Evolutionary conservation across 768 basidiomycete species (phyloP).

Genomic region (Rhodotorula diobovata): DNA sequence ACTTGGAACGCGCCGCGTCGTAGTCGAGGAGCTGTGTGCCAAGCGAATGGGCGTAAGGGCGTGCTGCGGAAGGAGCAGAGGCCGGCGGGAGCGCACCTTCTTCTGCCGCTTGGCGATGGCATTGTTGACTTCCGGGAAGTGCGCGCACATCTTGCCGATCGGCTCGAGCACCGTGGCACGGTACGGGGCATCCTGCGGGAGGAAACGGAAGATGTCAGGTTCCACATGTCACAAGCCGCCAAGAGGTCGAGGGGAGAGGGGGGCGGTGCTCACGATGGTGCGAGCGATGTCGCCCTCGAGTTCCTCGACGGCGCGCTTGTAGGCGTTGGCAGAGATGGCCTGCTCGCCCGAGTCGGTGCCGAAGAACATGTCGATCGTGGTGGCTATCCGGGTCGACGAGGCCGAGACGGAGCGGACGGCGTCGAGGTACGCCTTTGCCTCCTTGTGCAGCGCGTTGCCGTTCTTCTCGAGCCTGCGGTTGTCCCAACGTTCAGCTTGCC

Average conservation of each 20-base stretch:
- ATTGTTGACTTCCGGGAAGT: constrained; percentile 88
- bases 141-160: constrained; percentile 90
- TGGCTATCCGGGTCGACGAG: constrained; percentile 26
- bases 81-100: constrained; percentile 59
- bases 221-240: not conserved
- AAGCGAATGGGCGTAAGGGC: too few species aligned
- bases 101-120: constrained; percentile 92
- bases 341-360: constrained; percentile 64
- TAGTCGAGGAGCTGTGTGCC: constrained; percentile 77
- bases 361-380: constrained; percentile 86
- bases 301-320: constrained; percentile 91
- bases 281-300: constrained; percentile 76
- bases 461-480: constrained; percentile 85
- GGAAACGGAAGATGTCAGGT: not conserved
- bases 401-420: constrained; percentile 73
- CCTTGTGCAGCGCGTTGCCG: constrained; percentile 84
- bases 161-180: constrained; percentile 93
- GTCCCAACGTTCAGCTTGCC: fast-evolving
- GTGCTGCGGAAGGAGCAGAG: not conserved
- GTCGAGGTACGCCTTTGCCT: constrained; percentile 89
- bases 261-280: constrained; percentile 65
- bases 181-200: constrained; percentile 76
- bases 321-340: constrained; percentile 95
- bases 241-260: too few species aligned
- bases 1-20: constrained; percentile 81